Evolutionary conservation across 345 rosid species (phyloP).

Genomic region (Eucalyptus pauciflora): DNA sequence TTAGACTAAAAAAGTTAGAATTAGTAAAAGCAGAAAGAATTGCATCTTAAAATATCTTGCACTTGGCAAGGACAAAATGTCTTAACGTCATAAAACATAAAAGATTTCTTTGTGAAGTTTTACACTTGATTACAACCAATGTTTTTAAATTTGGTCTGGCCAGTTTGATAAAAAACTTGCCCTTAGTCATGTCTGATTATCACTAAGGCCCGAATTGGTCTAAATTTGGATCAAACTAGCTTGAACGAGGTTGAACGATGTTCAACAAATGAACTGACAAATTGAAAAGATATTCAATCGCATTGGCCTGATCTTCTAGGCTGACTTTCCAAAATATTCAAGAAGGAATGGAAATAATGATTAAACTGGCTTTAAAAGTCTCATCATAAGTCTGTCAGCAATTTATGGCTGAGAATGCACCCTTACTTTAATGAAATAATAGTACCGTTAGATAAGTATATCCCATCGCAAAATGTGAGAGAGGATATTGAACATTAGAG

Average conservation of each 20-base stretch:
- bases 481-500: neutral
- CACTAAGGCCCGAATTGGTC: neutral
- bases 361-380: neutral
- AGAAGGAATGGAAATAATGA: neutral
- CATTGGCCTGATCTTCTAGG: neutral
- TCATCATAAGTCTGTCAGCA: neutral
- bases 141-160: neutral
- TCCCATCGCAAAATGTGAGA: neutral
- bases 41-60: neutral
- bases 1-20: neutral
- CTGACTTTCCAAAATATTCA: neutral
- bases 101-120: neutral
- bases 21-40: neutral
- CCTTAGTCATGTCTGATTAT: neutral
- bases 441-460: neutral
- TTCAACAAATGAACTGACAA: neutral
- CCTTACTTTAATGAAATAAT: no score
- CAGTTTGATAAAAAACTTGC: rapidly evolving
- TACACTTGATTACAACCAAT: neutral
- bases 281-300: neutral
- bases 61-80: neutral
- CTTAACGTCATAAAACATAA: neutral
- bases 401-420: neutral
- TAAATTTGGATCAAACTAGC: neutral
- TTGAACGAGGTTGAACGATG: neutral